These are phyloP conservation scores for Syzygium grande DNA, from an alignment of 345 rosid species.

Conservation along the genomic window DNA sequence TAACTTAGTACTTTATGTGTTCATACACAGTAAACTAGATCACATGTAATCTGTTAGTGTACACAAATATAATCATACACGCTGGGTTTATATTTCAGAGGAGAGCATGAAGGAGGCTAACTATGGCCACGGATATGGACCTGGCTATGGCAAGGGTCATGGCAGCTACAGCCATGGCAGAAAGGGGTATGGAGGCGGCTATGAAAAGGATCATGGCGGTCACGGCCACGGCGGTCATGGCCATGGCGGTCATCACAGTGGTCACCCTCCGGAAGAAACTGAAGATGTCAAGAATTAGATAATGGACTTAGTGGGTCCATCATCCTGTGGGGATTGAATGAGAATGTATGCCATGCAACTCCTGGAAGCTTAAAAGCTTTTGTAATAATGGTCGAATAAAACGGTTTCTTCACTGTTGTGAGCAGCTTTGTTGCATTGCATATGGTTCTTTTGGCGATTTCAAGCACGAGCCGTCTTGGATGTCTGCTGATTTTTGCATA, in stretches of 20 bases:
- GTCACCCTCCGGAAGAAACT: background rate
- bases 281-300: background rate
- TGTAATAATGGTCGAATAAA: background rate
- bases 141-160: background rate
- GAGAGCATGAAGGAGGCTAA: background rate
- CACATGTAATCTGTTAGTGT: background rate
- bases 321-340: background rate
- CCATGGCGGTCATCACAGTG: background rate
- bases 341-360: background rate
- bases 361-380: background rate
- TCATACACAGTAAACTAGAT: background rate
- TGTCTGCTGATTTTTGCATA: background rate
- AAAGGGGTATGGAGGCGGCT: background rate
- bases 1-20: background rate
- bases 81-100: background rate
- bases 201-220: background rate
- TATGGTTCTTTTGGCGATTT: background rate
- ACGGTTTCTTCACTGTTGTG: background rate
- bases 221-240: background rate
- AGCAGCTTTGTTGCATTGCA: background rate
- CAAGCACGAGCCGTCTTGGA: background rate
- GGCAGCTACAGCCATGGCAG: background rate
- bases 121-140: background rate
- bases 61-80: background rate
- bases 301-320: background rate